Percentiles rank a stretch among this genome's conserved stretches.
Evolutionary conservation across 1,284 basidiomycete genomes (phyloP).

Genomic region (Hymenochaete sp.): DNA sequence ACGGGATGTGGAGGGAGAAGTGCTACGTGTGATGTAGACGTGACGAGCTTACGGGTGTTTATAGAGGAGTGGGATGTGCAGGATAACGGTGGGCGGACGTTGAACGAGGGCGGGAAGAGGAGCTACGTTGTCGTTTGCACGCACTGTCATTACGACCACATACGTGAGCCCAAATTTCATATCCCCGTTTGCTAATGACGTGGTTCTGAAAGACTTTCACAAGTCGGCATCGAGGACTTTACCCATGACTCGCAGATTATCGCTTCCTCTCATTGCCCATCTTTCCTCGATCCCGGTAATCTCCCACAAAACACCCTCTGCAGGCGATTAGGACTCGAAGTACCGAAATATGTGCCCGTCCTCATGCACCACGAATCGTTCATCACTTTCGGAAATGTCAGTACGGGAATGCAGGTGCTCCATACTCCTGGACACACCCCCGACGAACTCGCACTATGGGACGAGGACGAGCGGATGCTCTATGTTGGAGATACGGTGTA

Average conservation of each 20-base stretch:
- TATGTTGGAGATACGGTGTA: slow-evolving; percentile 51
- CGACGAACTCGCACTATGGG: slow-evolving; percentile 46
- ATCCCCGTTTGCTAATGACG: not conserved
- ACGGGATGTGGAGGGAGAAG: slow-evolving; percentile 46
- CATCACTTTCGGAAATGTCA: slow-evolving; percentile 18
- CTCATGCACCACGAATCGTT: slow-evolving; percentile 35
- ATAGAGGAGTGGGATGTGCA: slow-evolving; percentile 37
- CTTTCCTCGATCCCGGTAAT: slow-evolving; percentile 34
- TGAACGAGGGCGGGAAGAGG: slow-evolving; percentile 36
- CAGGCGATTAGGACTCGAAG: slow-evolving; percentile 30
- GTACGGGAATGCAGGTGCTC: slow-evolving; percentile 34
- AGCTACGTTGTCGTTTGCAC: slow-evolving; percentile 40
- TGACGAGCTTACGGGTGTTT: slow-evolving; percentile 40
- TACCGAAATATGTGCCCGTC: slow-evolving; percentile 36
- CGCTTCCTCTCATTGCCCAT: slow-evolving; percentile 36
- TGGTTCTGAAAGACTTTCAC: not conserved
- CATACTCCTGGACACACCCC: slow-evolving; percentile 52
- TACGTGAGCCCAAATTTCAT: slow-evolving; percentile 30
- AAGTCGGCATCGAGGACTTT: slow-evolving; percentile 44
- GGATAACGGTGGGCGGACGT: slow-evolving; percentile 34
- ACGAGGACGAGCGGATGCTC: slow-evolving; percentile 38
- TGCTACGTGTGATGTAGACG: slow-evolving; percentile 30
- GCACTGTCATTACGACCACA: slow-evolving; percentile 53
- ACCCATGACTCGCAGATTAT: slow-evolving; percentile 37
- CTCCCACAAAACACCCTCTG: slow-evolving; percentile 40